phyloP scores from a whole-genome alignment of 352 stramenopile genomes.

The Globisporangium barbulae region DNA sequence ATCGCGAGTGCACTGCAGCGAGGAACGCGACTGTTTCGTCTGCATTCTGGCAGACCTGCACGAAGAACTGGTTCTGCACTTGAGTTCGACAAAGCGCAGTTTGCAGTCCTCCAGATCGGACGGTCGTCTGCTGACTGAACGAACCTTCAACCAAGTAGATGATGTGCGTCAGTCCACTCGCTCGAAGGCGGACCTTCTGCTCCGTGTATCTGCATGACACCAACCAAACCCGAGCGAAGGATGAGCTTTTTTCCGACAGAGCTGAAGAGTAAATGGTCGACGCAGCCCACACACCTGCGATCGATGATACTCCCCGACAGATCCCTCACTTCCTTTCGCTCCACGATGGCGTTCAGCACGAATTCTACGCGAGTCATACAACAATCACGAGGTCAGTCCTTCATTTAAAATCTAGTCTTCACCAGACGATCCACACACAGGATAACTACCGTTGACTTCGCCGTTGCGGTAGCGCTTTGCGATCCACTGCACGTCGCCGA shows the following conservation, averaged over 20 bases:
- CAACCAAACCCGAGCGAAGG: background rate
- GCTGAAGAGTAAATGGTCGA: background rate
- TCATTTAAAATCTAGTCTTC: background rate
- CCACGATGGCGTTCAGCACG: conserved; percentile 80
- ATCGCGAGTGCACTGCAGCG: conserved; percentile 51
- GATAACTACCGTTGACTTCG: conserved; percentile 9
- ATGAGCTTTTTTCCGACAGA: background rate
- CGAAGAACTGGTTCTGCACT: conserved; percentile 82
- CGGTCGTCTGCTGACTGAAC: conserved; percentile 63
- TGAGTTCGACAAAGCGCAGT: conserved; percentile 78
- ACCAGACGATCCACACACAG: background rate
- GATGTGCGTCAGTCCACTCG: conserved; percentile 67
- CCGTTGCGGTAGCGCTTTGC: conserved; percentile 45
- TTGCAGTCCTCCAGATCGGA: conserved; percentile 53
- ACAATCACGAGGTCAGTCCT: background rate
- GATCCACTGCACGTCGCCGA: conserved; percentile 82
- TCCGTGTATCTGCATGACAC: conserved; percentile 49
- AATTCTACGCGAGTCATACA: conserved; percentile 33
- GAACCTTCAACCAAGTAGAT: conserved; percentile 87
- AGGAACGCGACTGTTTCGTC: conserved; percentile 82
- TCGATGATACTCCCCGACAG: conserved; percentile 84
- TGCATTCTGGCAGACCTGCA: conserved; percentile 69
- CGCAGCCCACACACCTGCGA: conserved; percentile 7
- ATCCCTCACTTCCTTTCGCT: conserved; percentile 80
- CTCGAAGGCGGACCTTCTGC: conserved; percentile 67